Evolutionary conservation across 1,139 yeast species (phyloP).

Genomic region (Hanseniaspora sp.): DNA sequence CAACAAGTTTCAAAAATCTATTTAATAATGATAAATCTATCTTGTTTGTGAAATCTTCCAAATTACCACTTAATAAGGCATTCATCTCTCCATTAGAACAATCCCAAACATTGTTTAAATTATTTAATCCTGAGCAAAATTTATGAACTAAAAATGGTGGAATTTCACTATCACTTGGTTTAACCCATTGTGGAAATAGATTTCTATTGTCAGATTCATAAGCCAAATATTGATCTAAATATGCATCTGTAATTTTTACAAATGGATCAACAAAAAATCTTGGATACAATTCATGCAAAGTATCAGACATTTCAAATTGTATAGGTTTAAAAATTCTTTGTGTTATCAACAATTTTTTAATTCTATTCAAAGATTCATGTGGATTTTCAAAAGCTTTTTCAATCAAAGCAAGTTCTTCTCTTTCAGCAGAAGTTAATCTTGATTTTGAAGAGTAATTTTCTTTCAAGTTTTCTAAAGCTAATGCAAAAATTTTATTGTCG

Average conservation of each 20-base stretch:
- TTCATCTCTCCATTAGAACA: constrained; percentile 61
- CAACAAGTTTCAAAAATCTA: constrained; percentile 62
- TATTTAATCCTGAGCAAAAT: constrained; percentile 93
- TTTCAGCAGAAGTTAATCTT: constrained; percentile 69
- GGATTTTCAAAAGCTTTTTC: constrained; percentile 97
- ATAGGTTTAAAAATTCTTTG: constrained; percentile 90
- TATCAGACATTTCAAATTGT: constrained; percentile 82
- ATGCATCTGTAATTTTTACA: constrained; percentile 94
- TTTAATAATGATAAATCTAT: constrained; percentile 80
- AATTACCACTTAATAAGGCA: constrained; percentile 70
- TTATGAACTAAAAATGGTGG: constrained; percentile 86
- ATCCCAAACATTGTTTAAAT: constrained; percentile 68
- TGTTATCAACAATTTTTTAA: constrained; percentile 71
- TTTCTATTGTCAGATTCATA: constrained; percentile 83
- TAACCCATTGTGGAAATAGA: constrained; percentile 90
- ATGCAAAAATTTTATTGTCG: constrained; percentile 76
- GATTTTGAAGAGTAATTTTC: constrained; percentile 77
- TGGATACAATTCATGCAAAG: constrained; percentile 73
- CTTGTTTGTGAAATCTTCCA: constrained; percentile 67
- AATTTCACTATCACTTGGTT: constrained; percentile 88
- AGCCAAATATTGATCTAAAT: constrained; percentile 91
- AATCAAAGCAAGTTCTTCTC: constrained; percentile 85
- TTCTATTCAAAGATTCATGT: constrained; percentile 75
- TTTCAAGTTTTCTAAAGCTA: constrained; percentile 81
- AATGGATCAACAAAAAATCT: constrained; percentile 81